Base-by-base conservation (phyloP, 2,329 filamentous ascomycete species). In the Alternaria metachromatica region DNA sequence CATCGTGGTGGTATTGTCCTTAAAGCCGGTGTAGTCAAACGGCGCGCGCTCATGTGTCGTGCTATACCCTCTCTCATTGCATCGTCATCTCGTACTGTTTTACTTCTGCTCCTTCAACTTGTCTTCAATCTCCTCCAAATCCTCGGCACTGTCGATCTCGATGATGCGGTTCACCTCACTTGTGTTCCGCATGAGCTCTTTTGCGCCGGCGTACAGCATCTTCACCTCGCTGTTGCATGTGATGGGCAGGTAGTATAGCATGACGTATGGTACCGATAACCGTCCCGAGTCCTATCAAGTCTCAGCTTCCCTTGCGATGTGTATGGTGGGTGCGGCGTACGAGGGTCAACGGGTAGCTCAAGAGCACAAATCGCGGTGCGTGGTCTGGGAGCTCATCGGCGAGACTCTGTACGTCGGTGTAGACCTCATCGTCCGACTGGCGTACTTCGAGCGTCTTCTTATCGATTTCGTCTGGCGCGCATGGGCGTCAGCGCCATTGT, bases 181-280 rank as follows among this genome's bases (percentile, higher is more conserved):
- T 58, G 93, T 96, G 77, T 93, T 97, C 68, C 94, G 89, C 91
- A 98, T 94, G 80, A 98, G 82, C 83, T 99, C 96, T 82, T 97
- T 97, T 46, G 96, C 96, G 43, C 94, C 92, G 28, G 96, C 96
- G 80, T 98, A 99, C 78, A 96, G 84, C 96, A 98, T 98, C 71
- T 93, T 89, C 76, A 92, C 84, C 76, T 94, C 92, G 70, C 87
- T 88, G 79, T 97, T 97, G 83, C 93, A 96, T 53, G 95, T 97
- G 55, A 90, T 91, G 8, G 96, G 96, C 21, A 98, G 89, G 83
- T 97, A 98, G 84, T 97, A 97, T 21, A 99, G 83, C 78, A 98
- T 88, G 50, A 97, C 93, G 79, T 99, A 99, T 10, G 96, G 96
- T 4, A 97, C 94, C 6, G 93, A 92, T 46, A 94, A 81, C 26